Evolutionary conservation across 345 rosid species (phyloP).

Genomic region (Camelina laxa): DNA sequence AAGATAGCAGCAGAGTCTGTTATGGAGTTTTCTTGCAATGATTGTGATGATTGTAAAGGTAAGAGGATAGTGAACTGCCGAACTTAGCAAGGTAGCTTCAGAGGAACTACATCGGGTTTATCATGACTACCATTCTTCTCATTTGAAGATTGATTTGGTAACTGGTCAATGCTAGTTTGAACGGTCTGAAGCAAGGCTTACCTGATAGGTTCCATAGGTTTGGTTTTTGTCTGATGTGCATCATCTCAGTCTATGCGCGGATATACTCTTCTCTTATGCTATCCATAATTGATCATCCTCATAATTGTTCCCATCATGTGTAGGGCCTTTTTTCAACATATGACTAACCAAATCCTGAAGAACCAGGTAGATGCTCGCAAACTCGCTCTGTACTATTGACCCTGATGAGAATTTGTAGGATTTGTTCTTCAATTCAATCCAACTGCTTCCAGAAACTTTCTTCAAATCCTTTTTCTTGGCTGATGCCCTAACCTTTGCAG

Average conservation of each 20-base stretch:
- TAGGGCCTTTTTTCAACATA: constrained; percentile 34
- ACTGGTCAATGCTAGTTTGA: constrained; percentile 24
- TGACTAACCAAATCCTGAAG: constrained; percentile 38
- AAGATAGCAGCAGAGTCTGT: constrained; percentile 12
- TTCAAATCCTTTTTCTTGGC: constrained; percentile 69
- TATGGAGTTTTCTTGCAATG: constrained; percentile 17
- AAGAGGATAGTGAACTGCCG: neutral
- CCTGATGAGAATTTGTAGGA: constrained; percentile 59
- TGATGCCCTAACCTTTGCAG: constrained; percentile 63
- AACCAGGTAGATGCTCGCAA: constrained; percentile 36
- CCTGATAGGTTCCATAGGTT: constrained; percentile 14
- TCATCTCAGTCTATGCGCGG: constrained; percentile 10
- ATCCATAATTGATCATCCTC: constrained; percentile 31
- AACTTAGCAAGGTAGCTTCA: constrained; percentile 14
- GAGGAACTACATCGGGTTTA: constrained; percentile 23
- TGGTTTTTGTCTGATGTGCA: constrained; percentile 15
- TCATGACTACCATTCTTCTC: neutral
- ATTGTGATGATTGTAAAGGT: neutral
- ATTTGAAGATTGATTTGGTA: constrained; percentile 8
- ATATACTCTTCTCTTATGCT: constrained; percentile 25
- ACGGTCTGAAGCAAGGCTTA: constrained; percentile 23
- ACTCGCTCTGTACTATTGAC: constrained; percentile 30
- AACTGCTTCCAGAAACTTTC: constrained; percentile 75
- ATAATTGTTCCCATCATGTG: constrained; percentile 17
- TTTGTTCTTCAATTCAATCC: constrained; percentile 63